Base-by-base conservation (phyloP, 805 yeast genomes). In the Wickerhamiella brachini region DNA sequence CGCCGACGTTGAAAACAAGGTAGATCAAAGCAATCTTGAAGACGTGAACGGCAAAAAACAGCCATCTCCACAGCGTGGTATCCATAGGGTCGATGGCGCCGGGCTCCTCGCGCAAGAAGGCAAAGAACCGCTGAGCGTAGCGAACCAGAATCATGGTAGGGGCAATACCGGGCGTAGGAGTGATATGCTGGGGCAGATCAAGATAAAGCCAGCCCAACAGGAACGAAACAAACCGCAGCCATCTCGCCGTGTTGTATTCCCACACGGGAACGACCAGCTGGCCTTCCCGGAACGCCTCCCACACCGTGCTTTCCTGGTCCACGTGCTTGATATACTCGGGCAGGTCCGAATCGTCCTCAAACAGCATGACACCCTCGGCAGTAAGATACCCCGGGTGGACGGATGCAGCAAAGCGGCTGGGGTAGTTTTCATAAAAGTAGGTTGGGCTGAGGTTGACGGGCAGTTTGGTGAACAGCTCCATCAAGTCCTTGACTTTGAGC, bases 131-230 rank as follows among this genome's bases (percentile, higher is more conserved):
- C 23, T 73, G 64, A 8, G 59, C 53, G 21, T 59, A 18, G 41
- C 49, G 44, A 46, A 75, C 68, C 24, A 79, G 51, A 57, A 79
- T 77, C 59, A 80, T 82, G 10, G 94, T 83, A 51, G 87, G 68
- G 57, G 89, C 83, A 52, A 80, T 75, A 22, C 96, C 96, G 0
- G 97, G 97, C 3, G 97, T 90, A 47, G 97, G 97, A 37, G 89
- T 78, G 50, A 87, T 71, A 59, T 72, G 76, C 62, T 87, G 95
- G 1, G 98, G 98, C 64, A 93, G 74, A 69, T 93, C 97, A 1
- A 95, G 81, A 66, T 89, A 93, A 53, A 93, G 75, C 97, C 98
- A 93, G 17, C 69, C 67, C 9, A 75, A 49, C 17, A 70, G 49
- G 3, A 69, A 52, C 13, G 57, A 44, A 42, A 60, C 37, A 3